Evolutionary conservation across 225 moss, liverwort and hornwort genomes (phyloP).

Genomic region (Anthoceros angustus): DNA sequence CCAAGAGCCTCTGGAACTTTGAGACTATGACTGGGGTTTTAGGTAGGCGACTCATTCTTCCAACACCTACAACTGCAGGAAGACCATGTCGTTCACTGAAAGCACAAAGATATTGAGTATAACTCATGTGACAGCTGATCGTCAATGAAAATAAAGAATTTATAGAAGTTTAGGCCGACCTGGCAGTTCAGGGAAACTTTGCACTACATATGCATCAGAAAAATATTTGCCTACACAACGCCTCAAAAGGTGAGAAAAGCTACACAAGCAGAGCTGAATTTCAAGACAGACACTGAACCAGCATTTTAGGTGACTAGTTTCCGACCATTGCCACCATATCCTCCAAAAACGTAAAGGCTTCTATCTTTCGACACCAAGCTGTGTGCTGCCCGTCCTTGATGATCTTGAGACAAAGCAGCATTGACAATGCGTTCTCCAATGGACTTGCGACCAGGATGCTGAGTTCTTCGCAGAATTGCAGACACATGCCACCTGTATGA

Average conservation of each 20-base stretch:
- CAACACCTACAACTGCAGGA: constrained; percentile 9
- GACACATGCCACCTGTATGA: constrained; percentile 16
- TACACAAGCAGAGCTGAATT: neutral
- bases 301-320: neutral
- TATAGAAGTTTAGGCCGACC: constrained; percentile 16
- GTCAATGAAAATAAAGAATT: neutral
- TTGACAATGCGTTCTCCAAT: constrained; percentile 14
- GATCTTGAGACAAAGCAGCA: constrained; percentile 19
- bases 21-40: neutral
- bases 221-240: constrained; percentile 31
- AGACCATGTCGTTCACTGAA: constrained; percentile 7
- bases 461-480: constrained; percentile 13
- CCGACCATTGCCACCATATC: constrained; percentile 72
- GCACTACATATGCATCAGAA: constrained; percentile 48
- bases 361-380: constrained; percentile 32
- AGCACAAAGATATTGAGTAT: constrained; percentile 3
- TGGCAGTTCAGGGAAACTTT: constrained; percentile 28
- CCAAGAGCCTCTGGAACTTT: constrained; percentile 6
- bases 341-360: constrained; percentile 58
- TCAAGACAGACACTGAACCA: neutral
- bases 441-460: constrained; percentile 31
- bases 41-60: neutral
- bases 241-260: constrained; percentile 1
- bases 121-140: neutral
- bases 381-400: constrained; percentile 82